Percentiles rank a stretch among this genome's conserved stretches.
phyloP scores from a whole-genome alignment of 805 yeast genomes.

The Schwanniomyces sp. region DNA sequence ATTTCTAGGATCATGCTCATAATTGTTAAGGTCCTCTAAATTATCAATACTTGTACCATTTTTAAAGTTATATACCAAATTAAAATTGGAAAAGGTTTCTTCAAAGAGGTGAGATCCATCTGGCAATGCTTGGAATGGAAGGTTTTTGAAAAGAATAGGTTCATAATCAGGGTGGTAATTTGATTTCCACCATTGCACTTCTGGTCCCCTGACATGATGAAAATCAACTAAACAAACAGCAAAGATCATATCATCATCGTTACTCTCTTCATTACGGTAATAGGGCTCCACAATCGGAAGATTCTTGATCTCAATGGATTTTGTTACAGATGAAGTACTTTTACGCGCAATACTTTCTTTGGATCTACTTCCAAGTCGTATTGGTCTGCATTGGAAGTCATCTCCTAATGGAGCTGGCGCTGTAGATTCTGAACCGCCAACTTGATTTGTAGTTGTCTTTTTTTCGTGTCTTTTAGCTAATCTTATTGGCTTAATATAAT shows the following conservation, averaged over 20 bases:
- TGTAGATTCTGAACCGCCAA: conserved; percentile 1
- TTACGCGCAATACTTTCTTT: conserved; percentile 3
- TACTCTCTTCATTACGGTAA: conserved; percentile 3
- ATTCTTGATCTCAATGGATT: conserved; percentile 36
- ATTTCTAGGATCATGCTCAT: conserved; percentile 38
- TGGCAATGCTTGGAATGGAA: conserved; percentile 94
- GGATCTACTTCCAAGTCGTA: conserved; percentile 21
- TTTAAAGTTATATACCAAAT: conserved; percentile 67
- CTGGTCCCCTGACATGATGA: conserved; percentile 92
- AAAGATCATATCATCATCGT: conserved; percentile 49
- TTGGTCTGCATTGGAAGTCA: conserved; percentile 40
- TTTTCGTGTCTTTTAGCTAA: conserved; percentile 24
- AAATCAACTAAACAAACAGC: conserved; percentile 91
- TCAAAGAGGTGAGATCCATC: conserved; percentile 94
- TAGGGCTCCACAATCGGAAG: conserved; percentile 27
- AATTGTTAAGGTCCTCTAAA: conserved; percentile 31
- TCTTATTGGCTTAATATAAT: conserved; percentile 24
- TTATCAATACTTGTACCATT: conserved; percentile 46
- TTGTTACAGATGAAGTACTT: conserved; percentile 11
- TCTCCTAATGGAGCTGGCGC: conserved; percentile 12
- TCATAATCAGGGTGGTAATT: conserved; percentile 39
- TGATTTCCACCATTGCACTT: conserved; percentile 82
- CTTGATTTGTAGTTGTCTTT: background rate
- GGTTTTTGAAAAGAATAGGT: conserved; percentile 68
- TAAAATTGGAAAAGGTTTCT: conserved; percentile 90